Evolutionary conservation across 352 stramenopile species (phyloP).

Genomic region (Phytopythium oedochilum): DNA sequence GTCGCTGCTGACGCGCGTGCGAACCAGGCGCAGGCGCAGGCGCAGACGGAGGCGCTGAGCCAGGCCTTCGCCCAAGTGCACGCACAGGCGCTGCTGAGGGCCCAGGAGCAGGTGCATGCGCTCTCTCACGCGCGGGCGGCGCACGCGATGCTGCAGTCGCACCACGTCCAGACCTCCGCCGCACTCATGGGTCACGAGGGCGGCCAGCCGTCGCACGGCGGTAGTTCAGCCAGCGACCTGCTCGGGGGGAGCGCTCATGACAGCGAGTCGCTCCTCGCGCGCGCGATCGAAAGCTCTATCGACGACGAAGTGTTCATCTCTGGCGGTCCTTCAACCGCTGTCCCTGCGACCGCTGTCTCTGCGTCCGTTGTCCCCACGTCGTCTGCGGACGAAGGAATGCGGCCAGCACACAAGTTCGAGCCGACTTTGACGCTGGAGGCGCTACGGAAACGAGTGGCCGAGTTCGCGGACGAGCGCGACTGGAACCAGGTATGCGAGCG

Average conservation of each 20-base stretch:
- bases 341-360: conserved; percentile 14
- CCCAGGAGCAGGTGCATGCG: conserved; percentile 29
- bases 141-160: conserved; percentile 16
- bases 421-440: conserved; percentile 21
- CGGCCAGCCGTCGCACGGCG: background rate
- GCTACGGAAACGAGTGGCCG: conserved; percentile 18
- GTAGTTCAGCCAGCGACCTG: background rate
- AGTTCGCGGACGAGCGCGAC: conserved; percentile 25
- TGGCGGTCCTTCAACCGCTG: conserved; percentile 9
- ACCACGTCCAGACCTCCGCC: background rate
- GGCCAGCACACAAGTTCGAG: conserved; percentile 4
- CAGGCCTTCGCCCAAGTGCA: conserved; percentile 23
- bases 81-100: conserved; percentile 22
- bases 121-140: conserved; percentile 25
- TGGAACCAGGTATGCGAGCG: conserved; percentile 21
- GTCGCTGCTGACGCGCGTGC: conserved; percentile 17
- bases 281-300: conserved; percentile 49
- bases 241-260: conserved; percentile 39
- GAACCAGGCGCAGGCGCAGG: conserved; percentile 21
- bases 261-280: conserved; percentile 45
- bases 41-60: conserved; percentile 25
- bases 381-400: conserved; percentile 22
- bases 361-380: conserved; percentile 1
- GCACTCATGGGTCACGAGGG: background rate
- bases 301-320: conserved; percentile 31